Percentiles rank a stretch among this genome's conserved stretches.
Conservation (phyloP, 495 filamentous ascomycete species). For the Ramalina intermedia region DNA sequence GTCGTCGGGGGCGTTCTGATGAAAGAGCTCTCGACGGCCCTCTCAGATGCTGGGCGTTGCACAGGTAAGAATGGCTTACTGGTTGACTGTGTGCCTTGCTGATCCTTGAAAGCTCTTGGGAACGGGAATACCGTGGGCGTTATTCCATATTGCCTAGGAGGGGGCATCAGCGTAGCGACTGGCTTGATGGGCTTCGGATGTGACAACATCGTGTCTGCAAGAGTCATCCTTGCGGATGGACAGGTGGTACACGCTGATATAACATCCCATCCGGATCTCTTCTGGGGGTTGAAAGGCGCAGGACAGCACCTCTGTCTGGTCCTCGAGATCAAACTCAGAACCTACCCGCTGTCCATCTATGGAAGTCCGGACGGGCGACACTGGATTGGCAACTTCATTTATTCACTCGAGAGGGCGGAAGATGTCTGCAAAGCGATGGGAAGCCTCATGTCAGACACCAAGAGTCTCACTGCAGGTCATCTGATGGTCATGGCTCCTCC, state of each 20-base stretch:
- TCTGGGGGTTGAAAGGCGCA: conserved; percentile 35
- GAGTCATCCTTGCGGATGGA: conserved; percentile 13
- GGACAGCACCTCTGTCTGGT: conserved; percentile 44
- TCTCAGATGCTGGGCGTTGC: conserved; percentile 12
- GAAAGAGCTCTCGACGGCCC: conserved; percentile 16
- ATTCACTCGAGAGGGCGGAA: conserved; percentile 10
- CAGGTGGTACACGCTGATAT: conserved; percentile 15
- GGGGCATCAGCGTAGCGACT: conserved; percentile 14
- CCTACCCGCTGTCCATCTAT: conserved; percentile 11
- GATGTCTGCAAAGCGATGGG: conserved; percentile 14
- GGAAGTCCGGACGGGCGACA: conserved; percentile 7
- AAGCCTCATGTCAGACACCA: conserved; percentile 5
- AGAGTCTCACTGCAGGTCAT: conserved; percentile 14
- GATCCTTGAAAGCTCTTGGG: conserved; percentile 14
- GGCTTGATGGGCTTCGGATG: conserved; percentile 6
- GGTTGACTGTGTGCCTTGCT: background rate
- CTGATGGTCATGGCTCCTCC: conserved; percentile 16
- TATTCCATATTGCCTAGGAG: conserved; percentile 19
- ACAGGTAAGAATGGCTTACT: conserved; percentile 1
- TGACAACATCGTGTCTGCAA: conserved; percentile 19
- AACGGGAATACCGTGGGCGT: conserved; percentile 22
- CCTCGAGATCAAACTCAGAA: conserved; percentile 11
- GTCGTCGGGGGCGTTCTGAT: conserved; percentile 19
- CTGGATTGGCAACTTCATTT: conserved; percentile 18
- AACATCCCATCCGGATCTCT: conserved; percentile 25